Percentiles rank a stretch among this genome's conserved stretches.
Evolutionary conservation across 345 rosid species (phyloP).

Genomic region (Syzygium grande): DNA sequence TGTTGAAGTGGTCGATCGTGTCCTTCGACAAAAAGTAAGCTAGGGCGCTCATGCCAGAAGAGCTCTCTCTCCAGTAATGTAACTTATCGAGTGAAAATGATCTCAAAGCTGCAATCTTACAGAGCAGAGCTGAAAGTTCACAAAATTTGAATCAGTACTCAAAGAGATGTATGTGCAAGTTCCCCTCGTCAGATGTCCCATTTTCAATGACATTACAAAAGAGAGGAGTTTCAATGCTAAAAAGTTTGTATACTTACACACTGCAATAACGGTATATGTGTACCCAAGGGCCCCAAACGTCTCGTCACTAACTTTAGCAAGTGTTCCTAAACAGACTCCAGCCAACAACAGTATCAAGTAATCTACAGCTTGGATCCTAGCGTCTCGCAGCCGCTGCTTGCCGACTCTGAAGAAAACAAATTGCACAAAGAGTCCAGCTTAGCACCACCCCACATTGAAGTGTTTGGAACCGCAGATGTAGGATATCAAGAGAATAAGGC

Average conservation of each 20-base stretch:
- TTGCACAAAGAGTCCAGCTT: background rate
- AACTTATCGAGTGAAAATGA: slow-evolving; percentile 83
- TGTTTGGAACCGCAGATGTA: background rate
- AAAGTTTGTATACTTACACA: slow-evolving; percentile 53
- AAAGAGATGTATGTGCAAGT: background rate
- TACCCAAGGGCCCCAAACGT: slow-evolving; percentile 89
- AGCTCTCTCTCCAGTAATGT: slow-evolving; percentile 92
- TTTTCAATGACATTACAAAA: background rate
- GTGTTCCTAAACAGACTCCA: slow-evolving; percentile 96
- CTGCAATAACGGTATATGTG: slow-evolving; percentile 89
- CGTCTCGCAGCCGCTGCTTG: slow-evolving; percentile 91
- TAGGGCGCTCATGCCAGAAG: slow-evolving; percentile 94
- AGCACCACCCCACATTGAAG: background rate
- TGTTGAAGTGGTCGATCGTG: slow-evolving; percentile 87
- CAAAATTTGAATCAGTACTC: background rate
- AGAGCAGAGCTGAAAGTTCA: slow-evolving; percentile 67
- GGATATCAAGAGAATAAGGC: background rate
- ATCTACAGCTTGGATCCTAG: slow-evolving; percentile 87
- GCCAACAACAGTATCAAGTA: slow-evolving; percentile 79
- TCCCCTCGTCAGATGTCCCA: background rate
- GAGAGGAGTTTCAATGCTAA: background rate
- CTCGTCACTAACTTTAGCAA: slow-evolving; percentile 98
- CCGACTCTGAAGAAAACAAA: slow-evolving; percentile 45
- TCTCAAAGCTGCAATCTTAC: slow-evolving; percentile 92
- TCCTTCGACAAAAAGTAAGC: slow-evolving; percentile 92